Evolutionary conservation across 345 rosid genomes (phyloP), one percentile per base, ranked within the genome.

Genomic region (Erysimum cheiranthoides): DNA sequence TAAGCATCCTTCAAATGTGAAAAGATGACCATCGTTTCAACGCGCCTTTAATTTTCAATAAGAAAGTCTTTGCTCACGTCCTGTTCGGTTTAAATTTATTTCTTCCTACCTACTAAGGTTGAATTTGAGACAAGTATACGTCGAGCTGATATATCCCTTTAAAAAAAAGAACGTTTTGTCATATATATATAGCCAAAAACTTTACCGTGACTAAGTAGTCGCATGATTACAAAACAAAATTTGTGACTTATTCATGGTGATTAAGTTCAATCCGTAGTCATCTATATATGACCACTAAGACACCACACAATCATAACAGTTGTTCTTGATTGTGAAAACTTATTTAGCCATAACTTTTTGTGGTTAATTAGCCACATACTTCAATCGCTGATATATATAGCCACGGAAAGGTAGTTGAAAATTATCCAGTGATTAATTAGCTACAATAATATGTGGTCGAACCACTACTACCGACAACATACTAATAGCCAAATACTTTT

Each of bases 11-110:
- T 56, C 12, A 56, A 32, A 31, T 14, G 45, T 59, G 10, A 59
- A 10, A 36, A 11, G 30, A 59, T 59, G 36, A 59, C 30, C n/a
- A 42, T 56, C 42, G 73, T 17, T 53, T 14, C 54, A 70, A 56
- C 65, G 73, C 43, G 14, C 2, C 8, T 63, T 63, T n/a, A n/a
- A 27, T 2, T n/a, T 28, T 69, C 10, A 42, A 69, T 8, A 13
- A 10, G 35, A 45, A 46, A 57, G 65, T 43, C 56, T 57, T 10
- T 2, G 69, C 28, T 46, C 51, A 61, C 32, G 66, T 61, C 11
- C 3, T 39, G 10, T 25, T 40, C 50, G 5, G 30, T 60, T 60
- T 14, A 27, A 9, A 62, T 42, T 42, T 14, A 30, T 43, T 9
- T 45, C 21, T 63, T 27, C 38, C 38, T 16, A 43, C 27, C 68